Conservation (phyloP, 2,329 filamentous ascomycete genomes). For the Hysterium pulicare region DNA sequence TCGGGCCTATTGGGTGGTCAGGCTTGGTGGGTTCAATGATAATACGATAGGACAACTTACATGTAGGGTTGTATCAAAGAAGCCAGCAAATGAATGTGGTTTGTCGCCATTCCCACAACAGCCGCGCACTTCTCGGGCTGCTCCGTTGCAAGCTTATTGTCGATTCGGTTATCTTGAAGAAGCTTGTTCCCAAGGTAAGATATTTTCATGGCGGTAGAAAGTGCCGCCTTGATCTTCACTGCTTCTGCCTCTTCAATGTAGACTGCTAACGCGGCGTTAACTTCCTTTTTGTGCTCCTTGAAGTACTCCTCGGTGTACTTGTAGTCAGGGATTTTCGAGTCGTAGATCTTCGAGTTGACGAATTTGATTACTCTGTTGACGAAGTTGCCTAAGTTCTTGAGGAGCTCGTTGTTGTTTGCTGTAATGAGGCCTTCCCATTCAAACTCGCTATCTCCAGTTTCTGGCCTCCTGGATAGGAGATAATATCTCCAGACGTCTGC, state of each 20-base stretch:
- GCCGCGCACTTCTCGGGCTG: conserved; percentile 59
- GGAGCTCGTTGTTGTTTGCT: conserved; percentile 85
- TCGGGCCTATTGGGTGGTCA: conserved; percentile 23
- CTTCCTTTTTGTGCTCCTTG: conserved; percentile 53
- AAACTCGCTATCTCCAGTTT: conserved; percentile 84
- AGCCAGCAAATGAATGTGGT: conserved; percentile 78
- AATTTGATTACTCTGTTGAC: conserved; percentile 61
- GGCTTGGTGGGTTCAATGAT: conserved; percentile 2
- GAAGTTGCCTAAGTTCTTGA: conserved; percentile 66
- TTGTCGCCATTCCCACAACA: conserved; percentile 74
- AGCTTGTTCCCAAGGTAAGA: conserved; percentile 57
- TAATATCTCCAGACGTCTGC: conserved; percentile 94
- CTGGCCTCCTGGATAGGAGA: conserved; percentile 78
- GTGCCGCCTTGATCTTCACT: conserved; percentile 66
- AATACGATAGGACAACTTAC: conserved; percentile 23
- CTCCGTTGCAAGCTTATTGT: conserved; percentile 58
- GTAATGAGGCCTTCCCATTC: conserved; percentile 82
- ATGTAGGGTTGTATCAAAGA: conserved; percentile 80
- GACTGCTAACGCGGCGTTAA: conserved; percentile 63
- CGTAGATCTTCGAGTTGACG: conserved; percentile 68
- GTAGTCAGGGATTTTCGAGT: conserved; percentile 66
- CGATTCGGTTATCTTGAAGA: conserved; percentile 56
- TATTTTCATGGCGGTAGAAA: conserved; percentile 64
- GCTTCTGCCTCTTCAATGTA: conserved; percentile 68
- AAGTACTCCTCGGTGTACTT: conserved; percentile 48